A percentile compares a stretch with the other conserved stretches of the same genome.
These are phyloP conservation scores for Cystobasidium pallidum DNA, from an alignment of 1,284 basidiomycete species.

Conservation along the genomic window DNA sequence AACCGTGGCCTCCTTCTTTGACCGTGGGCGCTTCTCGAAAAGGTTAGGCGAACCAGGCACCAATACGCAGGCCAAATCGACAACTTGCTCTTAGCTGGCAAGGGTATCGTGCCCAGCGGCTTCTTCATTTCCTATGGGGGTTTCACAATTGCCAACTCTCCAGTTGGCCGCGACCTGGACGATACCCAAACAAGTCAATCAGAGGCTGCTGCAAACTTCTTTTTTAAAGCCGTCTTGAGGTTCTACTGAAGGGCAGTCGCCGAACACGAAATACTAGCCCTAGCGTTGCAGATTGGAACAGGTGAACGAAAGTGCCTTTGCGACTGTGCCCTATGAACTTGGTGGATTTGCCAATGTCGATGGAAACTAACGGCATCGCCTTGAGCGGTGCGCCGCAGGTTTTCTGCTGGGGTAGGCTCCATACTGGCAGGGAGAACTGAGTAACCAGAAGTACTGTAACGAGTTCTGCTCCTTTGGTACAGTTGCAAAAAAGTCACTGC, in stretches of 20 bases:
- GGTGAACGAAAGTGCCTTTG: not conserved
- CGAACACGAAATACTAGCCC: not conserved
- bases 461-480: not conserved
- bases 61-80: not conserved
- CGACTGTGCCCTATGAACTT: no score
- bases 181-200: not conserved
- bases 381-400: no score
- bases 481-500: not conserved
- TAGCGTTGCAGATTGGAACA: not conserved
- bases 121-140: slow-evolving; percentile 13
- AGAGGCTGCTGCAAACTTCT: not conserved
- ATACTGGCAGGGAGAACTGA: no score
- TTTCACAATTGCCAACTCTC: slow-evolving; percentile 1
- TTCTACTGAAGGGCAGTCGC: not conserved
- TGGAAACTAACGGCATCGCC: no score
- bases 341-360: no score
- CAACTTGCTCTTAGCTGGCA: not conserved
- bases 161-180: not conserved
- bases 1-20: not conserved
- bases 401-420: no score
- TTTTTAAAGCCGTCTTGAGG: slow-evolving; percentile 4
- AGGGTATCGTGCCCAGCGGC: not conserved
- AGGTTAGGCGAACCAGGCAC: not conserved
- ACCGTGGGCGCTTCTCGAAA: not conserved
- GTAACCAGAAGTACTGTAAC: not conserved